A percentile compares a stretch with the other conserved stretches of the same genome.
phyloP scores from a whole-genome alignment of 352 stramenopile species.

The Pythium vanterpoolii region DNA sequence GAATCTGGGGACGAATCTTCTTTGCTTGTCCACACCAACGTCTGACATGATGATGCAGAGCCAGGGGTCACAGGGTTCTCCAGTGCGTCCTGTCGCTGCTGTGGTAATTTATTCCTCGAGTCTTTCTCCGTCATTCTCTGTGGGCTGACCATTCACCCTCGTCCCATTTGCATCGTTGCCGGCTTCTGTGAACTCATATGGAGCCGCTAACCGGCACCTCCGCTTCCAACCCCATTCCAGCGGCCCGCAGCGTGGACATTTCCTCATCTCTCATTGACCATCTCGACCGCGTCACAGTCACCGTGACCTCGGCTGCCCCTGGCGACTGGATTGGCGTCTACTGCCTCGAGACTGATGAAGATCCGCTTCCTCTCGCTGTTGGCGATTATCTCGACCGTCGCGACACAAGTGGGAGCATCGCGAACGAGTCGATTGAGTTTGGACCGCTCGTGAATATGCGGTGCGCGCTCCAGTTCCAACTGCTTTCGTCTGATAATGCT shows the following conservation, averaged over 20 bases:
- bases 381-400: slow-evolving; percentile 21
- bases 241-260: neutral
- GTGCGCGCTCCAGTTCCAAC: slow-evolving; percentile 31
- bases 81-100: no score
- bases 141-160: no score
- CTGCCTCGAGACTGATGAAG: slow-evolving; percentile 28
- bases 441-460: slow-evolving; percentile 29
- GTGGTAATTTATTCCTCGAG: no score
- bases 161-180: no score
- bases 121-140: no score
- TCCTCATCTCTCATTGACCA: neutral
- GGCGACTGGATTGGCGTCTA: slow-evolving; percentile 38
- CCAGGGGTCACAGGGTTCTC: no score
- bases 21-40: no score
- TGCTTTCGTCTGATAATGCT: slow-evolving; percentile 18
- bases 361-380: no score
- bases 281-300: neutral
- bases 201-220: neutral
- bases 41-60: no score
- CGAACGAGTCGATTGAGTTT: slow-evolving; percentile 8
- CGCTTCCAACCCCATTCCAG: neutral
- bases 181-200: no score
- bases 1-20: no score
- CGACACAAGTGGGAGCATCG: neutral
- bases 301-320: neutral